Percentiles rank a stretch among this genome's conserved stretches.
phyloP scores from a whole-genome alignment of 306 rosid genomes.

The Rosa chinensis region DNA sequence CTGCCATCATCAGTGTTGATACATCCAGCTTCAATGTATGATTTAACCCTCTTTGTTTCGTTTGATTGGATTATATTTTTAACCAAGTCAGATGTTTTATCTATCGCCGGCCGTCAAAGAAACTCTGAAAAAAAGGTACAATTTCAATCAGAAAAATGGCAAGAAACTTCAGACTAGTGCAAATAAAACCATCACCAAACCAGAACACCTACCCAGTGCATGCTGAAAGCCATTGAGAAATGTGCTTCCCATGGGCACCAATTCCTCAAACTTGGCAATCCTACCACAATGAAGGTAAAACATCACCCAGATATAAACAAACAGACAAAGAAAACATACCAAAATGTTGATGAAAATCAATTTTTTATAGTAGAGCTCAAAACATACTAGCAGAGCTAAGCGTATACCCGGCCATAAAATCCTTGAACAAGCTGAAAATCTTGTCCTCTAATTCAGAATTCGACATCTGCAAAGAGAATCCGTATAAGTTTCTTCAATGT shows the following conservation, averaged over 20 bases:
- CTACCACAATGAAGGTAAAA: constrained; percentile 40
- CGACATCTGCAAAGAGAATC: constrained; percentile 4
- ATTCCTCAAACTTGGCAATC: constrained; percentile 60
- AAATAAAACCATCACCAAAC: background rate
- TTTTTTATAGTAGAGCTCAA: too few species aligned
- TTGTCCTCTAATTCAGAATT: constrained; percentile 31
- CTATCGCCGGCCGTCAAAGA: constrained; percentile 58
- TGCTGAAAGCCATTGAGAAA: constrained; percentile 61
- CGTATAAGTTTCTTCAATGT: background rate
- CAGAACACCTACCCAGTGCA: constrained; percentile 59
- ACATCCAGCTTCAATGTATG: constrained; percentile 67
- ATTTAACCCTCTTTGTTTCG: constrained; percentile 50
- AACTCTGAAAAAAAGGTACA: constrained; percentile 43
- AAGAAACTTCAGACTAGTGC: background rate
- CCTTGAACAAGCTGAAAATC: constrained; percentile 42
- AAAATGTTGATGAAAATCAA: background rate
- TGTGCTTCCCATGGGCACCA: constrained; percentile 56
- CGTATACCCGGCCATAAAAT: constrained; percentile 68
- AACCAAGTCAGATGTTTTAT: constrained; percentile 49
- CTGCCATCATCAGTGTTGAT: constrained; percentile 43
- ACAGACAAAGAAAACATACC: background rate
- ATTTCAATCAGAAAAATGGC: background rate
- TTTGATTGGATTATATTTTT: constrained; percentile 49
- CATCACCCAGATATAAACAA: constrained; percentile 5
- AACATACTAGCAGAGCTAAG: background rate